Evolutionary conservation across 2,329 filamentous ascomycete species (phyloP).

Genomic region (Penicillium verrucosum): DNA sequence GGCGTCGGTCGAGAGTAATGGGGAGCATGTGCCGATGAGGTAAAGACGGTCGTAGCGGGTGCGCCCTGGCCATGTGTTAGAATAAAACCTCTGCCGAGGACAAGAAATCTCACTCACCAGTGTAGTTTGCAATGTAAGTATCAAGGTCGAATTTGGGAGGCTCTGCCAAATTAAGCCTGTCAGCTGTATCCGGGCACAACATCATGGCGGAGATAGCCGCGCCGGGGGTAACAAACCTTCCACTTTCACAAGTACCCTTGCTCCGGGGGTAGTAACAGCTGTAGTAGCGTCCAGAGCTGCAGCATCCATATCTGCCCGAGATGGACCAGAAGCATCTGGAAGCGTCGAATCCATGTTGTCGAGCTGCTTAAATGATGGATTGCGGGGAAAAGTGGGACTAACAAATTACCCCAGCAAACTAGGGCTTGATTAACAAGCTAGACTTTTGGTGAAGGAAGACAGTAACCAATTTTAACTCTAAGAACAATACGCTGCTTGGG

Average conservation of each 20-base stretch:
- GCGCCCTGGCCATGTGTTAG: conserved; percentile 55
- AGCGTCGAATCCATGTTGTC: conserved; percentile 28
- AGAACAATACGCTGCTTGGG: background rate
- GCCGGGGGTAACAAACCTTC: conserved; percentile 27
- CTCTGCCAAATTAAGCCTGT: conserved; percentile 48
- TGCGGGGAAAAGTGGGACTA: background rate
- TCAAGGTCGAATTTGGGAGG: conserved; percentile 87
- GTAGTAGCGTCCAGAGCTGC: background rate
- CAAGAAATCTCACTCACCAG: conserved; percentile 51
- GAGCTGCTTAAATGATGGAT: background rate
- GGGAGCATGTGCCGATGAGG: conserved; percentile 75
- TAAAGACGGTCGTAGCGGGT: conserved; percentile 78
- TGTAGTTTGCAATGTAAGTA: conserved; percentile 85
- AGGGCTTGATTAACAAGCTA: background rate
- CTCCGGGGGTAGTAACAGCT: background rate
- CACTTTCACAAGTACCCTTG: conserved; percentile 23
- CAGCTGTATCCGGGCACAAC: background rate
- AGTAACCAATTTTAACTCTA: background rate
- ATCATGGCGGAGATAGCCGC: conserved; percentile 4
- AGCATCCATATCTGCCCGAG: conserved; percentile 9
- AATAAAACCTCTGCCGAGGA: background rate
- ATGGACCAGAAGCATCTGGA: conserved; percentile 27
- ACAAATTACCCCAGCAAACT: background rate
- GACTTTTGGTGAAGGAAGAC: background rate
- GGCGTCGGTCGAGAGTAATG: conserved; percentile 73